Conservation (phyloP, 192 early-diverging fungal genomes). For the Helicostylum pulchrum region DNA sequence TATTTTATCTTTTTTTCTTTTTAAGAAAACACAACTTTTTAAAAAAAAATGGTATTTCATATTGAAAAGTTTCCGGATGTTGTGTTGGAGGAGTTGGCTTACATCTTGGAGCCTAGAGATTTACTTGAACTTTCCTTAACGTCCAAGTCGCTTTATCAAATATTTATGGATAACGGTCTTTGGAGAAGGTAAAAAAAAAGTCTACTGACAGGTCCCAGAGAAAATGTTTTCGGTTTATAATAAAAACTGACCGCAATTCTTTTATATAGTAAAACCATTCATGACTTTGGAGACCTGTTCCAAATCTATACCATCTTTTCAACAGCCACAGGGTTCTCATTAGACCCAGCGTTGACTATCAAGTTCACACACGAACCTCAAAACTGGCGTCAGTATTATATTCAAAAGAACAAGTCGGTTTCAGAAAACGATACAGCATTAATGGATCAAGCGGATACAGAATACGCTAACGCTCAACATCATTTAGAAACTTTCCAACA, state of each 20-base stretch:
- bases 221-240: neutral
- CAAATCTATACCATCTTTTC: constrained; percentile 45
- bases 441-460: constrained; percentile 44
- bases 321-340: constrained; percentile 42
- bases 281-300: constrained; percentile 54
- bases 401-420: constrained; percentile 33
- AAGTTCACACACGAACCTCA: constrained; percentile 37
- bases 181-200: constrained; percentile 17
- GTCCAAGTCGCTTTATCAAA: constrained; percentile 9
- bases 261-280: constrained; percentile 40
- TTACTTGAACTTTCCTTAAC: constrained; percentile 3
- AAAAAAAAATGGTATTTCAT: constrained; percentile 5
- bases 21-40: neutral
- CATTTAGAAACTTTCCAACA: constrained; percentile 44
- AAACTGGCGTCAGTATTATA: constrained; percentile 47
- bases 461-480: constrained; percentile 40
- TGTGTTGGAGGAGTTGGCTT: constrained; percentile 14
- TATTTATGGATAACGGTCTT: constrained; percentile 5
- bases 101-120: constrained; percentile 14
- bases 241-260: neutral
- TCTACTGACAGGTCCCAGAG: neutral
- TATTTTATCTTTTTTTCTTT: constrained; percentile 15
- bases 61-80: constrained; percentile 13
- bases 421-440: constrained; percentile 32
- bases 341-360: constrained; percentile 29